Evolutionary conservation across 176 grass and related monocot species (phyloP).

Genomic region (Musa beccarii): DNA sequence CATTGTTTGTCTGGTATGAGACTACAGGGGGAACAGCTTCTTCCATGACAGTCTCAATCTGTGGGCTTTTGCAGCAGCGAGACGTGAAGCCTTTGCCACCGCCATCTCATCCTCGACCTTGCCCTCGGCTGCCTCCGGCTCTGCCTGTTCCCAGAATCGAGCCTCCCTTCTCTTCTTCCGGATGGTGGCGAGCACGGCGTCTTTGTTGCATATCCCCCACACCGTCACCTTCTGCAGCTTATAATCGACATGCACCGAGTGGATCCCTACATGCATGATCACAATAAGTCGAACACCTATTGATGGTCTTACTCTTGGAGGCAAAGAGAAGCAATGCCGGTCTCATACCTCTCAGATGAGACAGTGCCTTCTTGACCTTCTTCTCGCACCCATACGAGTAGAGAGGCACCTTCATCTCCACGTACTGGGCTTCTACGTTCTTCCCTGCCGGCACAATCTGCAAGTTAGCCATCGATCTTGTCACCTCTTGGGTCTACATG

Average conservation of each 20-base stretch:
- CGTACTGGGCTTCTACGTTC: conserved; percentile 64
- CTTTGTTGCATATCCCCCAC: conserved; percentile 77
- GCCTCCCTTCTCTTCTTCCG: conserved; percentile 65
- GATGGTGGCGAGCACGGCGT: conserved; percentile 64
- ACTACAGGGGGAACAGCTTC: conserved; percentile 60
- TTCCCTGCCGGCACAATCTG: conserved; percentile 59
- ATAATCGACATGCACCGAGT: conserved; percentile 72
- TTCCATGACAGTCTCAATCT: conserved; percentile 58
- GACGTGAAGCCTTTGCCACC: not conserved
- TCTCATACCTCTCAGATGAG: conserved; percentile 47
- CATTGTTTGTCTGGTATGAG: conserved; percentile 1
- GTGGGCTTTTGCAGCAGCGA: not conserved
- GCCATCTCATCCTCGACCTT: conserved; percentile 3
- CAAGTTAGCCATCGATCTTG: conserved; percentile 44
- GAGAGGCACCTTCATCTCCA: conserved; percentile 96
- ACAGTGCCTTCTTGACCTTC: conserved; percentile 83
- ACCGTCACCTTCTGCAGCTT: conserved; percentile 79
- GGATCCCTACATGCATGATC: conserved; percentile 46
- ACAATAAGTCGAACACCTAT: not conserved
- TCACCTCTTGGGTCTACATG: too few species aligned
- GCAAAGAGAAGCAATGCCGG: not conserved
- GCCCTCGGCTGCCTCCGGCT: not conserved
- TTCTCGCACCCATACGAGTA: conserved; percentile 89
- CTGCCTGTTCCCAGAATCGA: conserved; percentile 42
- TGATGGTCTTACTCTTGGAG: not conserved